Conservation (phyloP, 2,329 filamentous ascomycete species). For the Alternaria metachromatica region DNA sequence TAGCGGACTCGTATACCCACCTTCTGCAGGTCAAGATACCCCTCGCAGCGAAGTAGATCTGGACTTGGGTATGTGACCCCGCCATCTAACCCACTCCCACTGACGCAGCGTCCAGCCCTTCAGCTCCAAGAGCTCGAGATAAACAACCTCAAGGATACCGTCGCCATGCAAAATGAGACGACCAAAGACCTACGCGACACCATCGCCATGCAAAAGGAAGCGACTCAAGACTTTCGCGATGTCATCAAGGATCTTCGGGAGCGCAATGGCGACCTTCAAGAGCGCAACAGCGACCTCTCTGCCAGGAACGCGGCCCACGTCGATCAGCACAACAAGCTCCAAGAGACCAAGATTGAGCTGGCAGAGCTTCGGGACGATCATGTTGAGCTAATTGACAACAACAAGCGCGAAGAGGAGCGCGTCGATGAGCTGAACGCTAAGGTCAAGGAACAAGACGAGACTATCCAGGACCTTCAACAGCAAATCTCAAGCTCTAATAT, state of each 20-base stretch:
- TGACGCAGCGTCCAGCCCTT: background rate
- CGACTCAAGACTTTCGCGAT: background rate
- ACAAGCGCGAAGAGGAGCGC: accelerated
- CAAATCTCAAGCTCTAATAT: no score
- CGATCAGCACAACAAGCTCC: background rate
- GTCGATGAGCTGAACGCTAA: no score
- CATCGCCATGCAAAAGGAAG: background rate
- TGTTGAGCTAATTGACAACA: background rate
- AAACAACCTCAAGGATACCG: background rate
- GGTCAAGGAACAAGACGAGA: no score
- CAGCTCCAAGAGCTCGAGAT: background rate
- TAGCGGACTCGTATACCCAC: background rate
- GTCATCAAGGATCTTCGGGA: background rate
- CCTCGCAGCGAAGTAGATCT: background rate
- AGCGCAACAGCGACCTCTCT: background rate
- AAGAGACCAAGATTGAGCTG: background rate
- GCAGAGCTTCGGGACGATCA: accelerated
- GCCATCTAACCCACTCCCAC: background rate
- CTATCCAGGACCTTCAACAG: no score
- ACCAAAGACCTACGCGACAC: background rate
- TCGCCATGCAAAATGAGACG: background rate
- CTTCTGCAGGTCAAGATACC: background rate
- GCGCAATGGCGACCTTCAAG: background rate
- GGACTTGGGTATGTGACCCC: background rate
- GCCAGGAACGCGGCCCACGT: background rate